A percentile compares a stretch with the other conserved stretches of the same genome.
phyloP scores from a whole-genome alignment of 371 early-diverging fungal species.

The Basidiobolus meristosporus region DNA sequence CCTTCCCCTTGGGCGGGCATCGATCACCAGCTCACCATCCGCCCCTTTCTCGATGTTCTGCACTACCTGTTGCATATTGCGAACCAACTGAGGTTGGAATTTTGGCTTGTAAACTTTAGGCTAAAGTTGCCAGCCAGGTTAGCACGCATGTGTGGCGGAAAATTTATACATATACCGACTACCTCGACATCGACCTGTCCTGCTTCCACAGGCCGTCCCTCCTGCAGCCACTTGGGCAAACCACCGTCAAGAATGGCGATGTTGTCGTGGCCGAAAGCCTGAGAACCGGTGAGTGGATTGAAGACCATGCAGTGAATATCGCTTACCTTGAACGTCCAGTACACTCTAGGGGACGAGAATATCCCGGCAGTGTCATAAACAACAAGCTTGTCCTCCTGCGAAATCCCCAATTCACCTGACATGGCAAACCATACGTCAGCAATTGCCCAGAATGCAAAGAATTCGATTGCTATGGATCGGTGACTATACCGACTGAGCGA shows the following conservation, averaged over 20 bases:
- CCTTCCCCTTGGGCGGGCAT: conserved; percentile 44
- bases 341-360: conserved; percentile 52
- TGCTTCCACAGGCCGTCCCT: conserved; percentile 21
- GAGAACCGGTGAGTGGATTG: neutral
- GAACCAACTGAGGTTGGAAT: neutral
- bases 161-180: neutral
- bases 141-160: neutral
- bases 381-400: conserved; percentile 46
- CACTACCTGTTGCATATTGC: conserved; percentile 13
- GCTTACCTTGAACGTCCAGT: conserved; percentile 59
- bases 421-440: neutral
- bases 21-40: conserved; percentile 33
- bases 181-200: conserved; percentile 12
- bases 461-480: no score
- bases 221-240: conserved; percentile 52
- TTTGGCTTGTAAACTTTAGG: neutral
- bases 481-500: conserved; percentile 24
- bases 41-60: conserved; percentile 15
- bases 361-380: conserved; percentile 55
- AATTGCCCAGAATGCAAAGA: no score
- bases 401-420: conserved; percentile 39
- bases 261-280: conserved; percentile 68
- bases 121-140: neutral
- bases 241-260: conserved; percentile 83
- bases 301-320: neutral